Base-by-base conservation (phyloP, 2,329 filamentous ascomycete genomes). In the Fonsecaea erecta region DNA sequence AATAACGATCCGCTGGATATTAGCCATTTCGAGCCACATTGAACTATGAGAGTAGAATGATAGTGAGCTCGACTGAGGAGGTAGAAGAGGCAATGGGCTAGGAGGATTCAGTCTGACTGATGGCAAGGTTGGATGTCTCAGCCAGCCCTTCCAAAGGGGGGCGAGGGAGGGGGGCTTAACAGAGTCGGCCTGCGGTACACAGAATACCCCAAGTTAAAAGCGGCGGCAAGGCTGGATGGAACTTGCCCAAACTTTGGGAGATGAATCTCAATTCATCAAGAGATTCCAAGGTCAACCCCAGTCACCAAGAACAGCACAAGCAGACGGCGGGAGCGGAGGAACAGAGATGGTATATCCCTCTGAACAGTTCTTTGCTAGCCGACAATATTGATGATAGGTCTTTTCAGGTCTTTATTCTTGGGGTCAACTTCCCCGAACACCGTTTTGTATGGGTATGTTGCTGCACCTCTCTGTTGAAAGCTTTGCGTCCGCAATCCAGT, bases 391-490 rank as follows among this genome's bases (percentile, higher is more conserved):
- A 57, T 67, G 70, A 73, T 40, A 74, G 40, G 26, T 52, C 37
- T 35, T n/a, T 59, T 46, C 65, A 92, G 91, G 90, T 93, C 74
- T 91, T 95, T 82, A 89, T 98, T 74, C 84, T 94, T 75, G 91
- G 92, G 74, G 84, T 91, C 82, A 93, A 90, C 82, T 97, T 98
- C 82, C 82, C 86, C 73, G 93, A 97, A 81, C 81, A 83, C 74
- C 89, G 89, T 78, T 86, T 97, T 75, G 89, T 98, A 77, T 90
- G 90, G 84, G 92, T 92, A 87, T 77, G 57, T 43, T 26, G 46
- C 46, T 60, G 32, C 48, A 37, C 63, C 24, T 56, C 61, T 63
- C 62, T 60, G 65, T 59, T 52, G 40, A 51, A 48, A 48, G 43
- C 21, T 24, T 48, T 48, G 12, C 43, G 18, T 14, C 43, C 62